Evolutionary conservation across 441 rosid genomes (phyloP).

Genomic region (Viola pubescens): DNA sequence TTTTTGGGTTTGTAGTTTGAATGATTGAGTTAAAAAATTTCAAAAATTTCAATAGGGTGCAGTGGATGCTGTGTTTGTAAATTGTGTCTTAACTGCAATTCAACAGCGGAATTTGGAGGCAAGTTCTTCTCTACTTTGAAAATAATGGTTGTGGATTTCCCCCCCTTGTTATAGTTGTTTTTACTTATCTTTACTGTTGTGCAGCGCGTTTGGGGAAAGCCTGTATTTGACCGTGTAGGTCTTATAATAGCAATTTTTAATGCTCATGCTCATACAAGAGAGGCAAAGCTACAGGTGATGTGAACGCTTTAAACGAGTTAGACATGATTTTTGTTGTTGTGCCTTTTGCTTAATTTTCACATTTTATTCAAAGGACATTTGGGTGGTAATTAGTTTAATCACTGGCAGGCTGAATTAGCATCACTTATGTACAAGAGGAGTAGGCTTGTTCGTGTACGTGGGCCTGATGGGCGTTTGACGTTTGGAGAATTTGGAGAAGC

Average conservation of each 20-base stretch:
- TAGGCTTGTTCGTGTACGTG: constrained; percentile 81
- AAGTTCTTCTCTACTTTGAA: constrained; percentile 16
- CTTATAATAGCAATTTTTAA: constrained; percentile 89
- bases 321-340: not conserved
- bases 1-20: constrained; percentile 9
- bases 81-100: constrained; percentile 58
- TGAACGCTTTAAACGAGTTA: not conserved
- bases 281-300: constrained; percentile 82
- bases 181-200: constrained; percentile 13
- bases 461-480: constrained; percentile 56
- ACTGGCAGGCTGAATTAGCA: constrained; percentile 71
- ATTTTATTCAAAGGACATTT: not conserved
- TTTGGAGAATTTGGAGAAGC: constrained; percentile 84
- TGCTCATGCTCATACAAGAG: constrained; percentile 88
- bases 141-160: not conserved
- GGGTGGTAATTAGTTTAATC: constrained; percentile 15
- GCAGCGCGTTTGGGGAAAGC: constrained; percentile 67
- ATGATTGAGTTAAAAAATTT: not conserved
- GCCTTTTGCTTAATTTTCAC: not conserved
- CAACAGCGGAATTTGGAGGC: constrained; percentile 92
- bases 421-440: constrained; percentile 81
- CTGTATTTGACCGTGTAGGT: constrained; percentile 85
- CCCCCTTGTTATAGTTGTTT: not conserved
- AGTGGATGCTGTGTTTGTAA: constrained; percentile 84
- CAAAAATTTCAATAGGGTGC: constrained; percentile 36